These are phyloP conservation scores for Entonaema liquescens DNA, from an alignment of 495 filamentous ascomycete genomes.

Conservation along the genomic window DNA sequence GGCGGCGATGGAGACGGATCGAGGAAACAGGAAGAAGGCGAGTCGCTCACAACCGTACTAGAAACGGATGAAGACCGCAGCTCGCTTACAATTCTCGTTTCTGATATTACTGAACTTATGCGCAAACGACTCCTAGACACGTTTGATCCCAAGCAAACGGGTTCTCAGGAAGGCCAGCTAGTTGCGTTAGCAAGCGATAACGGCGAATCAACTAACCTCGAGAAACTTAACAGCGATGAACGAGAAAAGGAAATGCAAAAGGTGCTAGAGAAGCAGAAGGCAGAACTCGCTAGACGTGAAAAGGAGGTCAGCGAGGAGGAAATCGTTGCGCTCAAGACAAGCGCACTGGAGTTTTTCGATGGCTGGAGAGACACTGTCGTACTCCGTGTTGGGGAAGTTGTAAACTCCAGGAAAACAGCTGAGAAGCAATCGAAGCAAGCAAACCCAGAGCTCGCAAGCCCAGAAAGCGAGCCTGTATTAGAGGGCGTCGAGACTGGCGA, in stretches of 20 bases:
- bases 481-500: constrained; percentile 38
- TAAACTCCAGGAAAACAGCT: constrained; percentile 65
- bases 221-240: constrained; percentile 18
- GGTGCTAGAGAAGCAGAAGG: constrained; percentile 41
- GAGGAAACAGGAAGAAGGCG: constrained; percentile 37
- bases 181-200: constrained; percentile 24
- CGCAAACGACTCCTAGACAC: constrained; percentile 47
- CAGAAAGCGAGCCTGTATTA: constrained; percentile 9
- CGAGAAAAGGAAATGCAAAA: constrained; percentile 35
- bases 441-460: constrained; percentile 17
- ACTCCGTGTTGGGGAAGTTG: constrained; percentile 68
- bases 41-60: constrained; percentile 40
- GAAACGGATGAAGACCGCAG: constrained; percentile 50
- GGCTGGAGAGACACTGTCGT: constrained; percentile 70
- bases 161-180: constrained; percentile 23
- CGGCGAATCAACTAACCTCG: constrained; percentile 31
- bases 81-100: constrained; percentile 48
- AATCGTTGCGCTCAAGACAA: constrained; percentile 47
- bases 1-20: constrained; percentile 14
- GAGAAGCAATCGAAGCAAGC: constrained; percentile 34
- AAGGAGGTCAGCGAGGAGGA: constrained; percentile 50
- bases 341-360: constrained; percentile 64
- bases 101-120: constrained; percentile 54
- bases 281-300: constrained; percentile 43
- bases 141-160: constrained; percentile 49